Conservation (phyloP, 306 rosid genomes). For the Cicer cuneatum region DNA sequence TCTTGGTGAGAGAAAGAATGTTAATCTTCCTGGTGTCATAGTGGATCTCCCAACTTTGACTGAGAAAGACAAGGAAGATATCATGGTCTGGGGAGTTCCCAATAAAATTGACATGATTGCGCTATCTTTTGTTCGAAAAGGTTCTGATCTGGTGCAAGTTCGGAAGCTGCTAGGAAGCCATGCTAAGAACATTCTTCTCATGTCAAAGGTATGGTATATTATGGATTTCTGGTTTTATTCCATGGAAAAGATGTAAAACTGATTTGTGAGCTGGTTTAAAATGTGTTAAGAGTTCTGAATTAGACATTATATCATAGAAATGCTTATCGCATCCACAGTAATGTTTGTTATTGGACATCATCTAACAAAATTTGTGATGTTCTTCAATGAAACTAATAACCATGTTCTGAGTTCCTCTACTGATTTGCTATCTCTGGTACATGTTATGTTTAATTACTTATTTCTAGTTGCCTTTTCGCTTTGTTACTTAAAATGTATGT, state of each 20-base stretch:
- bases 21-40: slow-evolving; percentile 88
- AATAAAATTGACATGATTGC: slow-evolving; percentile 96
- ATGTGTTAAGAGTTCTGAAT: slow-evolving; percentile 4
- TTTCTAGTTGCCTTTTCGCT: background rate
- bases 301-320: slow-evolving; percentile 26
- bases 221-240: slow-evolving; percentile 7
- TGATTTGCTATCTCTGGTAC: slow-evolving; percentile 7
- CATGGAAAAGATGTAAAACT: background rate
- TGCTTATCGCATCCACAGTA: slow-evolving; percentile 8
- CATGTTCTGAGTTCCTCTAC: background rate
- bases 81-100: slow-evolving; percentile 86
- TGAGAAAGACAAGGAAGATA: slow-evolving; percentile 92
- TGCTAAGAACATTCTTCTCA: slow-evolving; percentile 86
- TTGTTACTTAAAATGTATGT: slow-evolving; percentile 32
- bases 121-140: slow-evolving; percentile 92
- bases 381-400: slow-evolving; percentile 5
- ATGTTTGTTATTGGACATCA: slow-evolving; percentile 24
- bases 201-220: slow-evolving; percentile 82
- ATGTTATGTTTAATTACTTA: slow-evolving; percentile 10
- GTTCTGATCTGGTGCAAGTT: slow-evolving; percentile 89
- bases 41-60: slow-evolving; percentile 98
- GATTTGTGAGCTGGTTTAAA: slow-evolving; percentile 10
- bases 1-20: slow-evolving; percentile 97
- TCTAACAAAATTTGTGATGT: slow-evolving; percentile 11
- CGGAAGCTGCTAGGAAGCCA: slow-evolving; percentile 82